Base-by-base conservation (phyloP, 192 early-diverging fungal genomes). In the Endogone sp. region DNA sequence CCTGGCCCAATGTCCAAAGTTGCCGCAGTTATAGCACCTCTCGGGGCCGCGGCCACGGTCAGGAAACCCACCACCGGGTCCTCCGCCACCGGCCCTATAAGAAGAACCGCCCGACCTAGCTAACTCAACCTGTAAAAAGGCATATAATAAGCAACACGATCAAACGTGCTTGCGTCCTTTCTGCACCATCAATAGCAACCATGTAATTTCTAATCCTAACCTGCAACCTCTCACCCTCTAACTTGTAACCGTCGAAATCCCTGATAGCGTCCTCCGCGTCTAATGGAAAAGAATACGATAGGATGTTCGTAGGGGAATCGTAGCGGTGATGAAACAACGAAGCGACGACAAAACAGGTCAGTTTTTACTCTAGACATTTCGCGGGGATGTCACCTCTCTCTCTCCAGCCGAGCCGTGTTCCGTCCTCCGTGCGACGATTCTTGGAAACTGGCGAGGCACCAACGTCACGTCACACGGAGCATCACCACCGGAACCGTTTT, bases 11-110 rank as follows among this genome's bases (percentile, higher is more conserved):
- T 71, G 62, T 64, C 75, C 75, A 25, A 58, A 58, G 32, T 76
- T 65, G 10, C 75, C 75, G 63, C 75, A 76, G 63, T 76, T 76
- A 57, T 76, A 76, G 56, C 75, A 76, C 20, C 70, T 60, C 24
- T 76, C 75, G 60, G 37, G 37, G 37, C 37, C 37, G 13, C 37
- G 37, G 13, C 55, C 28, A 24, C 21, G 24, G 11, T 31, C n/a
- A 6, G 25, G 30, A 56, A 27, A 20, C 44, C 62, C 56, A 31
- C 66, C 21, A 10, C 31, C 56, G 29, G 58, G 60, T 49, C 62
- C 0, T 26, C 31, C 31, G 28, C 9, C 62, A 32, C 56, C 37
- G 55, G 54, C 69, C 55, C 37, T 29, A 26, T 44, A 57, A 55
- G 24, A 32, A 55, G 10, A 37, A 55, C 29, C 30, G 60, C 27